Conservation (phyloP, 108 stramenopile species). For the Cyclotella cryptica region DNA sequence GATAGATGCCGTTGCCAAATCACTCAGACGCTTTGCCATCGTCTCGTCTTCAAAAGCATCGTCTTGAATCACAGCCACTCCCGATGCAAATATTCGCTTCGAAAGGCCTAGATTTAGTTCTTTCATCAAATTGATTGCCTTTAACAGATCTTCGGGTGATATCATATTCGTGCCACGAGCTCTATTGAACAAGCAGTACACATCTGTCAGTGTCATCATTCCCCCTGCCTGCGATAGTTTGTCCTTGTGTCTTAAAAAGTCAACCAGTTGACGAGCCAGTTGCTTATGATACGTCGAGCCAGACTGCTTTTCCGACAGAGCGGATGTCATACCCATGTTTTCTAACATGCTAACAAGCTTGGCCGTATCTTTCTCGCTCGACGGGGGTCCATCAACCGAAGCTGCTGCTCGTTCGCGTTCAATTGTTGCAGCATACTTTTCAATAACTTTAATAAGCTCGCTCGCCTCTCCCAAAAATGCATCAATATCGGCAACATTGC, state of each 20-base stretch:
- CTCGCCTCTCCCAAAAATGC: constrained; percentile 71
- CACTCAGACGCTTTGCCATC: constrained; percentile 65
- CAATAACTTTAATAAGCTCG: constrained; percentile 74
- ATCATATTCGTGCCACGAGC: constrained; percentile 96
- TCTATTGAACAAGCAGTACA: constrained; percentile 91
- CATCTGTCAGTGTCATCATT: constrained; percentile 86
- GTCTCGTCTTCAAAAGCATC: constrained; percentile 63
- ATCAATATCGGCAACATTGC: constrained; percentile 65
- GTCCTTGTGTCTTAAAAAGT: constrained; percentile 78
- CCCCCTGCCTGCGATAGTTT: constrained; percentile 63
- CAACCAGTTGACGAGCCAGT: constrained; percentile 95
- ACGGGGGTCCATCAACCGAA: constrained; percentile 1
- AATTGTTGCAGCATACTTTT: constrained; percentile 73
- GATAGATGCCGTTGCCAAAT: constrained; percentile 48
- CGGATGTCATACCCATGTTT: constrained; percentile 96
- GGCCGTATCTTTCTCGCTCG: constrained; percentile 48
- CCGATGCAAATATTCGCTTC: constrained; percentile 80
- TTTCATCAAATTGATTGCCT: constrained; percentile 75
- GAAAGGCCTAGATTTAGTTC: constrained; percentile 81
- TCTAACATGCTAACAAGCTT: constrained; percentile 72
- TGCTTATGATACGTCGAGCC: constrained; percentile 85
- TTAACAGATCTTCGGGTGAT: constrained; percentile 94
- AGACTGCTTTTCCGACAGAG: constrained; percentile 81
- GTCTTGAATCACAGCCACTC: constrained; percentile 89
- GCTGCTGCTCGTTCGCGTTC: constrained; percentile 46